Evolutionary conservation across 2,329 filamentous ascomycete genomes (phyloP).

Genomic region (Aureobasidium sp.): DNA sequence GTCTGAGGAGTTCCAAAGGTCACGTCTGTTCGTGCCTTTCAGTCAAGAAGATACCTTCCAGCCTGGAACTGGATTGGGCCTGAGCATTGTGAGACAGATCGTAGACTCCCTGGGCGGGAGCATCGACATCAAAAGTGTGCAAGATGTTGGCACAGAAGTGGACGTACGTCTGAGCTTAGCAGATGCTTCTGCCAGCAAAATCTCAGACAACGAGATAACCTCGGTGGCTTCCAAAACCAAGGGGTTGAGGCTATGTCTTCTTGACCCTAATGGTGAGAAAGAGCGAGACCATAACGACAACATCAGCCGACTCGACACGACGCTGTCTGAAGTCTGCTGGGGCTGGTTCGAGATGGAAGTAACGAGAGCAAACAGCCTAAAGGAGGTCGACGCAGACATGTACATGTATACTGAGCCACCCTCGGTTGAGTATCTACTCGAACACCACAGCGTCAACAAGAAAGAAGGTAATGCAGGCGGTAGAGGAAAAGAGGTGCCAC

Average conservation of each 20-base stretch:
- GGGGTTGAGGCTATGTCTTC: constrained; percentile 9
- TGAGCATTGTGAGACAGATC: constrained; percentile 56
- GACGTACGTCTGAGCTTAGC: constrained; percentile 11
- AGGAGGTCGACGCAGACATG: constrained; percentile 12
- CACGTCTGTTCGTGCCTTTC: constrained; percentile 57
- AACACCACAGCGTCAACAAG: constrained; percentile 9
- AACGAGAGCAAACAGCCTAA: neutral
- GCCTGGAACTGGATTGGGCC: constrained; percentile 56
- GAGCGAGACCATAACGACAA: constrained; percentile 1
- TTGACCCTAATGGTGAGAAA: constrained; percentile 15
- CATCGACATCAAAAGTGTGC: constrained; percentile 48
- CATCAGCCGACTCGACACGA: constrained; percentile 12
- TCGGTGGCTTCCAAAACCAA: constrained; percentile 1
- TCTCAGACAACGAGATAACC: neutral
- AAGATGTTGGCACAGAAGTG: constrained; percentile 45
- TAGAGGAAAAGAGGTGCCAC: constrained; percentile 20
- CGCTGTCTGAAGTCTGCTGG: constrained; percentile 11
- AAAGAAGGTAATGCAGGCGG: neutral
- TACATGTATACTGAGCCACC: constrained; percentile 17
- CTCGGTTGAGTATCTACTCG: constrained; percentile 11
- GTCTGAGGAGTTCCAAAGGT: constrained; percentile 53
- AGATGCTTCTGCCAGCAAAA: neutral
- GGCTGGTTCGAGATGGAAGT: constrained; percentile 18
- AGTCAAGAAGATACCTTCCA: constrained; percentile 55
- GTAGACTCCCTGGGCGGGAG: constrained; percentile 53